These are phyloP conservation scores for Backusella psychrophila DNA, from an alignment of 192 early-diverging fungal genomes.

Conservation along the genomic window DNA sequence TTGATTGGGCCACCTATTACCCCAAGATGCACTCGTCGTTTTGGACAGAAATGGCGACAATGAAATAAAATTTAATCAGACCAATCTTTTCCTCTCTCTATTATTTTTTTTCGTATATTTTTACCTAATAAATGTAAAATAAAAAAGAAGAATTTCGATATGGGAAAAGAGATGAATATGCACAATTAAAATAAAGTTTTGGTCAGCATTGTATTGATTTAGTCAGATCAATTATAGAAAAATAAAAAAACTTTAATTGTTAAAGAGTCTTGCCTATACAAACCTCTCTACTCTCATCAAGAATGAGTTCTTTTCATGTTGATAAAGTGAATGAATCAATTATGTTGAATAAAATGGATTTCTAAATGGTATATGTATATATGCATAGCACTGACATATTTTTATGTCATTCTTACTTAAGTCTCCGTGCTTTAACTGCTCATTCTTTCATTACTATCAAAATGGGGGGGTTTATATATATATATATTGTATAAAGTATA, in stretches of 20 bases:
- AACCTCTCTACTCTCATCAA: neutral
- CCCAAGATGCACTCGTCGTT: neutral
- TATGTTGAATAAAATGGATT: neutral
- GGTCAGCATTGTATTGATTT: neutral
- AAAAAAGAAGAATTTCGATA: neutral
- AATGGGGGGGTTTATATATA: too few relatives aligned
- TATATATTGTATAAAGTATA: neutral
- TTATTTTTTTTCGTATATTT: neutral
- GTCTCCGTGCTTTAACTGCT: neutral
- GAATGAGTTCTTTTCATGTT: neutral
- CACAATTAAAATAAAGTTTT: constrained; percentile 3
- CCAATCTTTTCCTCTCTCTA: neutral
- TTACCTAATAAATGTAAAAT: neutral
- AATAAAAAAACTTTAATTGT: neutral
- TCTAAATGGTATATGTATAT: neutral
- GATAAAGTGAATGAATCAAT: neutral
- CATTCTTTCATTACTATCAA: neutral
- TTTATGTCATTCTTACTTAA: neutral
- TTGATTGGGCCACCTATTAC: neutral
- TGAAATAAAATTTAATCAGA: neutral
- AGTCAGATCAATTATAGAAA: neutral
- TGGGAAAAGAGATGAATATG: neutral
- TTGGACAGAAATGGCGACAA: neutral
- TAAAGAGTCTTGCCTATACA: neutral
- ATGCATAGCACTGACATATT: neutral